Base-by-base conservation (phyloP, 768 basidiomycete species). In the Phlebiopsis flavidoalba region DNA sequence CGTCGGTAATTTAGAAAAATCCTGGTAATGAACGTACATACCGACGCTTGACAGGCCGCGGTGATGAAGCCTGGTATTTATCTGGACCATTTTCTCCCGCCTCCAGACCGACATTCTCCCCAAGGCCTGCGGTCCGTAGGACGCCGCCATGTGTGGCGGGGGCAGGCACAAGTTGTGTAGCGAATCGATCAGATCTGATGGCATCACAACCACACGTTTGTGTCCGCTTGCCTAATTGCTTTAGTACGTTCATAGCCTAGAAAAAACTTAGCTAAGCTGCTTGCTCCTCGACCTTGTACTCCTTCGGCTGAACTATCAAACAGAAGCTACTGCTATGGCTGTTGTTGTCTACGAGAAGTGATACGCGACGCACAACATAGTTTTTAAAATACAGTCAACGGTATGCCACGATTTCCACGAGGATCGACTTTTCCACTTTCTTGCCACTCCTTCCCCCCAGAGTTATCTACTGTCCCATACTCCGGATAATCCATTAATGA, bases 211-310 rank as follows among this genome's bases (percentile, higher is more conserved):
- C 19, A 49, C 24, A 26, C 48, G 40, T 43, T 43, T 43, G 40
- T 43, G 17, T 17, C 12, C 17, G 11, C 40, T 55, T 45, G 36
- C 54, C 54, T 55, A 43, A 37, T 55, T 19, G n/a, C 12, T 37
- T 40, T 35, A 19, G 54, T 55, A 55, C 11, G 54, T 55, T 55
- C 40, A 37, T 40, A 15, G 35, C 43, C 22, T 10, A 19, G 45
- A 37, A 55, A 55, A 55, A 55, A 6, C 40, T 55, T 55, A 55
- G 54, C 54, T 55, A 55, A 55, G 54, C 54, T 26, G 17, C 24
- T 6, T 54, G 19, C 26, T 26, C 24, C 24, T 49, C 48, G 48
- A 12, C 24, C 48, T 49, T 43, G 40, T 43, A 43, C 40, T 43
- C 40, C n/a, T 17, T 43, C 17, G 40, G 40, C 10, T 17, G 17